phyloP scores from a whole-genome alignment of 75 land plant species.

The Sequoia sempervirens region DNA sequence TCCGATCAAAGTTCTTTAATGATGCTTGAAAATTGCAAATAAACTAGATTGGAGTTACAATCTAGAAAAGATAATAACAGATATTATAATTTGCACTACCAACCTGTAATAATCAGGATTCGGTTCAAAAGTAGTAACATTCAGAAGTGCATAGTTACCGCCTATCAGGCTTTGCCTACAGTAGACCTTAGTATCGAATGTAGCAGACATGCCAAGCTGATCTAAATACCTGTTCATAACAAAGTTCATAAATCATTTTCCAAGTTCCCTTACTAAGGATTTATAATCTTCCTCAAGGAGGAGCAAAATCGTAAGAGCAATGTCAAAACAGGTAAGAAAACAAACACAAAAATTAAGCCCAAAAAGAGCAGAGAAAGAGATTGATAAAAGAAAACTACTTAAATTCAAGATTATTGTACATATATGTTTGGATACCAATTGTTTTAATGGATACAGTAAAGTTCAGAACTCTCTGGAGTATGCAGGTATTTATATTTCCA shows the following conservation, averaged over 20 bases:
- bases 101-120: slow-evolving; percentile 95
- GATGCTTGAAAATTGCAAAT: not conserved
- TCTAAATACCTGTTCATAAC: slow-evolving; percentile 69
- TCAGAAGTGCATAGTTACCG: slow-evolving; percentile 84
- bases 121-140: slow-evolving; percentile 61
- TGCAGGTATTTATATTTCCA: not conserved
- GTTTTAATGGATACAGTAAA: not conserved
- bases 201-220: slow-evolving; percentile 76
- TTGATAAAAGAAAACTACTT: not conserved
- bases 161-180: slow-evolving; percentile 79
- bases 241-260: not conserved
- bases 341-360: not conserved
- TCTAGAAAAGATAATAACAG: not conserved
- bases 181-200: slow-evolving; percentile 52
- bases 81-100: slow-evolving; percentile 7
- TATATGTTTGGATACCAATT: not conserved
- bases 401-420: not conserved
- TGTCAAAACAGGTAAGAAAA: not conserved
- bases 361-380: not conserved
- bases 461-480: not conserved
- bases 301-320: not conserved
- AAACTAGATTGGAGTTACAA: not conserved
- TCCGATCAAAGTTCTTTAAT: not conserved
- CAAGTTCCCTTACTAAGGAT: not conserved
- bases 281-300: not conserved